Conservation (phyloP, 768 basidiomycete genomes). For the Lactifluus echinatus region DNA sequence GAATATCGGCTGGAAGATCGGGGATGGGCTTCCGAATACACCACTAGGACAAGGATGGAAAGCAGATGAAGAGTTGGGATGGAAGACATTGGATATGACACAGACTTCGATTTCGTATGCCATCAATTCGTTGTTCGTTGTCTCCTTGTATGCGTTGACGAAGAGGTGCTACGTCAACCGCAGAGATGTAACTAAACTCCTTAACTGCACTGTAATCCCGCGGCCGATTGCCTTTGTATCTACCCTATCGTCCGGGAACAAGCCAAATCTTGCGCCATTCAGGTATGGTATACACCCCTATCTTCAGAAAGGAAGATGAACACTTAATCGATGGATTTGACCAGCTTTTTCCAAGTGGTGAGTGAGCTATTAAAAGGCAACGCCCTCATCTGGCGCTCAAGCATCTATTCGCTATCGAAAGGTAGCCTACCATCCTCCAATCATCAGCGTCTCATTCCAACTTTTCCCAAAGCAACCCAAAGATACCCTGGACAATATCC, state of each 20-base stretch:
- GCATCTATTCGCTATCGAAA: constrained; percentile 25
- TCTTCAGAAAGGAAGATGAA: constrained; percentile 25
- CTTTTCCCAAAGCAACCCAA: constrained; percentile 37
- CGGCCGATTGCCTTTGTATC: constrained; percentile 65
- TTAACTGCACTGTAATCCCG: constrained; percentile 53
- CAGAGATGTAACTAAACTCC: constrained; percentile 37
- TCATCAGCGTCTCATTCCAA: constrained; percentile 54
- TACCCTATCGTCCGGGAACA: constrained; percentile 41
- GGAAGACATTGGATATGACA: constrained; percentile 35
- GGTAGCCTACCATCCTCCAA: constrained; percentile 58
- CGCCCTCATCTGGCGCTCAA: constrained; percentile 1
- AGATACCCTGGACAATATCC: constrained; percentile 60
- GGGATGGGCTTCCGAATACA: constrained; percentile 29
- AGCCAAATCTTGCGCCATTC: constrained; percentile 58
- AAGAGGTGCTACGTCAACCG: constrained; percentile 9
- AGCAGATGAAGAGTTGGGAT: constrained; percentile 29
- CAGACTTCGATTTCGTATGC: constrained; percentile 13
- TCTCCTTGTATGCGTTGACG: constrained; percentile 12
- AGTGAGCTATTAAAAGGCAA: constrained; percentile 4
- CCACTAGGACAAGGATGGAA: constrained; percentile 25
- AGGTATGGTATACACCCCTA: constrained; percentile 32
- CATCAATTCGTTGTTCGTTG: constrained; percentile 13
- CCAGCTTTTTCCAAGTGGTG: constrained; percentile 22
- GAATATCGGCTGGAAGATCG: constrained; percentile 36
- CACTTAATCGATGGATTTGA: constrained; percentile 21